Base-by-base conservation (phyloP, 805 yeast species). In the Candida dajiaensis region DNA sequence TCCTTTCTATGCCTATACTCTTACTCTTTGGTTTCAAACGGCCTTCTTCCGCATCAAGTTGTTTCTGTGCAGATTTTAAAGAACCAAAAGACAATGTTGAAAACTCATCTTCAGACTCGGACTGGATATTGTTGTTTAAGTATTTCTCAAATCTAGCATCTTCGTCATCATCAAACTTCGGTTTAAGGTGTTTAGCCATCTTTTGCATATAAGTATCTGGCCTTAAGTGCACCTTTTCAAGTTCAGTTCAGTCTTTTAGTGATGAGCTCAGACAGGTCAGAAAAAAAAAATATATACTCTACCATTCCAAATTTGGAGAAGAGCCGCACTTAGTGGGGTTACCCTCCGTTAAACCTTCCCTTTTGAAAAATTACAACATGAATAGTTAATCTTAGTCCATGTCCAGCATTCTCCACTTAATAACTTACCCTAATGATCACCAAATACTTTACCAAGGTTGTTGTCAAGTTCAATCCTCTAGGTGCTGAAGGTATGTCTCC, bases 391-490 rank as follows among this genome's bases (percentile, higher is more conserved):
- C 9, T 9, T 12, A 25, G 6, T 13, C 31, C n/a, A 28, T 28
- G 12, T 28, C n/a, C 31, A 25, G 13, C 12, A 25, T 25, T 25
- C 6, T 25, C 7, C 31, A 13, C n/a, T 4, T 28, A n/a, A 13
- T 4, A 12, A 28, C 31, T 12, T 7, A 4, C 31, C 45, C 15
- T 6, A 26, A 90, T 90, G 98, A 85, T 90, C 59, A 92, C 97
- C 36, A 89, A 88, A 67, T 90, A 85, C 68, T 88, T 92, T 69
- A 73, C 89, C 31, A 80, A 80, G 53, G 88, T 89, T 9, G 71
- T 72, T 39, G 86, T 92, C 38, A 80, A 74, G 59, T 88, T 90
- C 73, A 80, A 86, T 64, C 96, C 97, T 1, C 74, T 85, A 52
- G 78, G 81, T 1, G 66, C 73, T 25, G 85, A 85, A 54, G 77